Base-by-base conservation (phyloP, 2,329 filamentous ascomycete species). In the Chaetomium globosum region DNA sequence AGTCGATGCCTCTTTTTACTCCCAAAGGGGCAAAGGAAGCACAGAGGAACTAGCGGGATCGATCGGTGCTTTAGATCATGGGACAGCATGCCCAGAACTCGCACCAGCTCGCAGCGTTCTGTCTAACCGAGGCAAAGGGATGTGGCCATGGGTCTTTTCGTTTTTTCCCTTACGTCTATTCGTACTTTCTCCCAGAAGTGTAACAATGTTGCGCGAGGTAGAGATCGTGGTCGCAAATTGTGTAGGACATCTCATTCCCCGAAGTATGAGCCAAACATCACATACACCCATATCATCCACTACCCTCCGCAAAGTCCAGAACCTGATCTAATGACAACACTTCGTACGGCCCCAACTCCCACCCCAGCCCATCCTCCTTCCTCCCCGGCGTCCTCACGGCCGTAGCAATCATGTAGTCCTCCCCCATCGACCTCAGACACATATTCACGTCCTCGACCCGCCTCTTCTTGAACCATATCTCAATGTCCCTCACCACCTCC, bases 341-440 rank as follows among this genome's bases (percentile, higher is more conserved):
- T 69, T 78, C 75, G 64, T 81, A 84, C 16, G 78, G 74, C 0
- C 77, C 79, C 55, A 82, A 65, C 23, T 74, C 67, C 64, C 80
- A 75, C 0, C 73, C 74, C 51, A 81, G 72, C 8, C 75, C 82
- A 12, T 76, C 75, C 57, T 75, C 74, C 61, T 76, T 76, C 1
- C 69, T 65, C 43, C 68, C 72, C 1, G 77, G 77, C 57, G 79
- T 81, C 67, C 80, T 77, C 53, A 85, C 77, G 1, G 80, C 83
- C 28, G 83, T 82, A 66, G 81, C 82, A 62, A 84, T 77, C 82
- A 86, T 85, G 74, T 81, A 86, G 54, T 84, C 81, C 10, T 73
- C 71, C 0, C 80, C 82, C 31, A 84, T 70, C 5, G 80, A 75
- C 43, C 80, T 72, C 39, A 82, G 69, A 64, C 77, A 79, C 7